phyloP scores from a whole-genome alignment of 495 filamentous ascomycete genomes.

The Lasiosphaeria ovina region DNA sequence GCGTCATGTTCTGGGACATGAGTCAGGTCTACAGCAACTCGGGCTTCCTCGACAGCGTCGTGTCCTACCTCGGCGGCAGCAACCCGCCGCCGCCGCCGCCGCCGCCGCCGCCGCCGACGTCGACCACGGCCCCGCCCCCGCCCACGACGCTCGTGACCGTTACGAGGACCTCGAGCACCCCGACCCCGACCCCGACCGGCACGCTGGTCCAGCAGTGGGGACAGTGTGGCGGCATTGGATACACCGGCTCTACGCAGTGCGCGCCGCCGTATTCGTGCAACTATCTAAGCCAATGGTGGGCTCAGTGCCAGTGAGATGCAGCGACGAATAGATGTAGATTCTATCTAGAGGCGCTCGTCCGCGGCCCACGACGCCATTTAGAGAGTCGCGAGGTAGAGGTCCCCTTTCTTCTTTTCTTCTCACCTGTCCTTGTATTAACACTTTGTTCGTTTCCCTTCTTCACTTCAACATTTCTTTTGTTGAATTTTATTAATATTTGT shows the following conservation, averaged over 20 bases:
- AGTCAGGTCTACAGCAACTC: constrained; percentile 58
- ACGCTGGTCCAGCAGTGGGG: constrained; percentile 36
- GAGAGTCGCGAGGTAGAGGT: too few relatives aligned
- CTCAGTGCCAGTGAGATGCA: constrained; percentile 30
- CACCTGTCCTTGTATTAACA: too few relatives aligned
- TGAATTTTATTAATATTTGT: too few relatives aligned
- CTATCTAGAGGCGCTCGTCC: too few relatives aligned
- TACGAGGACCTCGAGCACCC: constrained; percentile 5
- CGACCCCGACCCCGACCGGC: constrained; percentile 9
- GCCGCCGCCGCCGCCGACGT: constrained; percentile 3
- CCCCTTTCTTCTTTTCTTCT: too few relatives aligned
- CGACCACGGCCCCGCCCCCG: constrained; percentile 19
- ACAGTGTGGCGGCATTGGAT: constrained; percentile 42
- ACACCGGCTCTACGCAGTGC: constrained; percentile 38
- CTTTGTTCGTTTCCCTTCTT: too few relatives aligned
- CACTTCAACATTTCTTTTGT: too few relatives aligned
- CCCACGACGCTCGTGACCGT: constrained; percentile 11
- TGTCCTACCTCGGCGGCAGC: constrained; percentile 22
- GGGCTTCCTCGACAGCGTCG: constrained; percentile 53
- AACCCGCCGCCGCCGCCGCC: not conserved
- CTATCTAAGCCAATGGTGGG: constrained; percentile 29
- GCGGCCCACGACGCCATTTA: too few relatives aligned
- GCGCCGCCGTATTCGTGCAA: constrained; percentile 35
- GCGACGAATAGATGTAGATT: too few relatives aligned
- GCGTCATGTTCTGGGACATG: constrained; percentile 73